Evolutionary conservation across 2,329 filamentous ascomycete species (phyloP), one percentile per base, ranked within the genome.

Genomic region (Neofusicoccum kwambonambiense): DNA sequence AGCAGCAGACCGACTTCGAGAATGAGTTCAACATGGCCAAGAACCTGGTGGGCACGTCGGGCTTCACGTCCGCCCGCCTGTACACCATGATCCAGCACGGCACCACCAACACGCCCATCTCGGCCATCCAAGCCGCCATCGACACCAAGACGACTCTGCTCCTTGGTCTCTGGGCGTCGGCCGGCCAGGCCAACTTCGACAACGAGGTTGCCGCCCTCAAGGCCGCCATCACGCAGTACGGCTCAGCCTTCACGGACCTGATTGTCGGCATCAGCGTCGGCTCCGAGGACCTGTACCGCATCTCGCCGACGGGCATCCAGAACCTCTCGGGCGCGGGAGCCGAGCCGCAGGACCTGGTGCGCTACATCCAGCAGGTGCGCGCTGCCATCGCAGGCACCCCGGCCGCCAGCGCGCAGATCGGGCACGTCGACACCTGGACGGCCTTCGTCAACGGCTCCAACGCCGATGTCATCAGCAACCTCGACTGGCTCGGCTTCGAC

Each of bases 381-480:
- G 76, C 81, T 34, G 82, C 86, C 67, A 86, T 96, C 72, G 73
- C 84, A 34, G 86, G 85, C 66, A 92, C 90, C 13, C 74, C 79
- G 56, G 80, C 90, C 27, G 79, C 83, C 42, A 78, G 79, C 27
- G 84, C 81, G 51, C 82, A 86, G 17, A 82, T 96, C 66, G 92
- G 92, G 61, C 93, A 96, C 78, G 92, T 96, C 74, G 93, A 96
- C 75, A 96, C 93, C 60, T 96, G 92, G 92, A 92, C 89, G 15
- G 76, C 75, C 1, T 79, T 74, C 83, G 87, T 87, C 74, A 92
- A 96, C 77, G 77, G 79, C 60, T 86, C 88, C 73, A 96, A 94
- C 84, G 78, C 79, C 56, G 86, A 83, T 47, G 87, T 96, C 66
- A 87, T 92, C 66, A 82, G 88, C 9, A 86, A 85, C 45, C 80